Evolutionary conservation across 2,329 filamentous ascomycete genomes (phyloP).

Genomic region (Cytospora chrysosperma): DNA sequence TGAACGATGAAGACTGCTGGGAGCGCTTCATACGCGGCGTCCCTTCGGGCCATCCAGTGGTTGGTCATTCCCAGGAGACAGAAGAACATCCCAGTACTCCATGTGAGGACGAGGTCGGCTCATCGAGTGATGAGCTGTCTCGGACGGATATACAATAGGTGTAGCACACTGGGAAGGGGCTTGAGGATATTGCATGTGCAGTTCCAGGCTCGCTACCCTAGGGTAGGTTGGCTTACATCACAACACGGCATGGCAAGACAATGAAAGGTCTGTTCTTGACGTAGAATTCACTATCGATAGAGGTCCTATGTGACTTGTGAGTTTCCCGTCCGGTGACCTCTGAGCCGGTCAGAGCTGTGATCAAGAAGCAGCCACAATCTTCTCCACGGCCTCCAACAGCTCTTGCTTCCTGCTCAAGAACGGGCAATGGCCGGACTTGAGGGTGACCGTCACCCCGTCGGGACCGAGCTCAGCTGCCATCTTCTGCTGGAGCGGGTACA

Average conservation of each 20-base stretch:
- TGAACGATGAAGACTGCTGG: slow-evolving; percentile 32
- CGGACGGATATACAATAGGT: neutral
- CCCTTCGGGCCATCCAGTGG: neutral
- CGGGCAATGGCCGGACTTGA: slow-evolving; percentile 25
- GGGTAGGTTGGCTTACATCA: no score
- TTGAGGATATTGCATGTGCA: no score
- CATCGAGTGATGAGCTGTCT: neutral
- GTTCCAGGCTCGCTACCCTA: no score
- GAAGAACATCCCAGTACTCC: neutral
- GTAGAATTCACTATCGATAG: no score
- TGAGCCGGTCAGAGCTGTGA: neutral
- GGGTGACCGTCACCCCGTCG: slow-evolving; percentile 5
- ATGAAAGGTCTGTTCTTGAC: no score
- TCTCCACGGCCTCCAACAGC: slow-evolving; percentile 19
- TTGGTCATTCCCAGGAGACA: neutral
- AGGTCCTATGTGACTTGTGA: neutral
- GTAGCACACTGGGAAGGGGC: neutral
- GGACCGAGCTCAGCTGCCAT: slow-evolving; percentile 23
- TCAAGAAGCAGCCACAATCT: slow-evolving; percentile 11
- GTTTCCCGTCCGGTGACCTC: no score
- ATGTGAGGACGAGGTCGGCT: no score
- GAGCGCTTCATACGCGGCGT: slow-evolving; percentile 21
- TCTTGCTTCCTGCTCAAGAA: slow-evolving; percentile 22
- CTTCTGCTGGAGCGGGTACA: slow-evolving; percentile 24
- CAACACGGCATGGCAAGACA: neutral